Conservation (phyloP, 1,284 basidiomycete genomes). For the Filobasidium uniguttulatum region DNA sequence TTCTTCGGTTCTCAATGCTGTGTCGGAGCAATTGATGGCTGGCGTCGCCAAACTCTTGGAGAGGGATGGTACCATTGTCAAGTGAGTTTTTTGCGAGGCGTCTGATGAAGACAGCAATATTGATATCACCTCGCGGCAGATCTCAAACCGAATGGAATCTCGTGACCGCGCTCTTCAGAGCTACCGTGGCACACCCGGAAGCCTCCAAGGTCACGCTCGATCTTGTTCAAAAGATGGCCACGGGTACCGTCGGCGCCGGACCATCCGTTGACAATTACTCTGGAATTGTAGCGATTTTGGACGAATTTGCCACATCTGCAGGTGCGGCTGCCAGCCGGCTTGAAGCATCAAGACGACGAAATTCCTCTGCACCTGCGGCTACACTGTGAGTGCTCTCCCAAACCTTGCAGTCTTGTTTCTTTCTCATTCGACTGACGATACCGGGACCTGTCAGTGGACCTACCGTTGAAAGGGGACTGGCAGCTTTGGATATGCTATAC, state of each 20-base stretch:
- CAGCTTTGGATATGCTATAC: constrained; percentile 67
- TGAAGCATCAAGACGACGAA: constrained; percentile 28
- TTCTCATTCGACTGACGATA: not conserved
- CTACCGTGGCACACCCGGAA: constrained; percentile 73
- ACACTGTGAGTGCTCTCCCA: constrained; percentile 23
- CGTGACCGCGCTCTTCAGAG: constrained; percentile 75
- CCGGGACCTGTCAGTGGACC: constrained; percentile 57
- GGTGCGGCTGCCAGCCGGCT: constrained; percentile 47
- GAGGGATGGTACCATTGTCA: constrained; percentile 56
- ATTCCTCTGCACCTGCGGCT: constrained; percentile 18
- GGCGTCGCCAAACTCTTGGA: constrained; percentile 68
- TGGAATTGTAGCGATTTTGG: constrained; percentile 65
- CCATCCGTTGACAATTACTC: constrained; percentile 66
- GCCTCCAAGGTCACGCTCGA: constrained; percentile 73
- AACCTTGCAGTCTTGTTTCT: not conserved
- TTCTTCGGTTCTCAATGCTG: constrained; percentile 57
- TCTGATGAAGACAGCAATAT: not conserved
- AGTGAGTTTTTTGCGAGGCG: constrained; percentile 36
- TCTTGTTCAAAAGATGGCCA: constrained; percentile 51
- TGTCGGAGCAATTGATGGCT: constrained; percentile 78
- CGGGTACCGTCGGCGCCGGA: constrained; percentile 46
- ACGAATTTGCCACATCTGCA: constrained; percentile 71
- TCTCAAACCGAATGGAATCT: constrained; percentile 94
- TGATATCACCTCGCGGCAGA: constrained; percentile 30
- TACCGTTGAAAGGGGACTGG: constrained; percentile 60